phyloP scores from a whole-genome alignment of 2,329 filamentous ascomycete genomes.

The Thelonectria olida region DNA sequence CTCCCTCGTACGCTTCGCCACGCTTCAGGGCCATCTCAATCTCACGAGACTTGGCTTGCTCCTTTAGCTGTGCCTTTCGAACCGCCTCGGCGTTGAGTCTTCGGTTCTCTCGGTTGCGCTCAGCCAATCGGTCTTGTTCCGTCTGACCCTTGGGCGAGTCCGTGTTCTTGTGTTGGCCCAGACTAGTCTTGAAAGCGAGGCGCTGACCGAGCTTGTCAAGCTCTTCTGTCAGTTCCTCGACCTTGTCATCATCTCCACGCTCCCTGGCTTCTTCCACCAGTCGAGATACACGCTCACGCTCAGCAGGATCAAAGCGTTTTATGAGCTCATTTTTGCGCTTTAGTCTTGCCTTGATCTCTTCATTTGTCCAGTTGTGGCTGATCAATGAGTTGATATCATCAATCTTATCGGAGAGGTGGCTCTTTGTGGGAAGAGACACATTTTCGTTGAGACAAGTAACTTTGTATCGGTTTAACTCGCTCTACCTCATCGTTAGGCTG shows the following conservation, averaged over 20 bases:
- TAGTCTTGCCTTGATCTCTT: slow-evolving; percentile 83
- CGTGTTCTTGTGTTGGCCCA: slow-evolving; percentile 64
- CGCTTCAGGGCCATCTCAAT: slow-evolving; percentile 69
- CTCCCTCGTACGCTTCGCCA: slow-evolving; percentile 68
- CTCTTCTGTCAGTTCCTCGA: slow-evolving; percentile 64
- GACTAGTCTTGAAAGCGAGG: slow-evolving; percentile 75
- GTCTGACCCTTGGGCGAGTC: slow-evolving; percentile 57
- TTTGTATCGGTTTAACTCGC: slow-evolving; percentile 84
- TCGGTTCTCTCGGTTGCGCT: slow-evolving; percentile 86
- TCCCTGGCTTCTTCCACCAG: slow-evolving; percentile 73
- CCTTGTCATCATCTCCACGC: slow-evolving; percentile 68
- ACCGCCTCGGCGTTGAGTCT: slow-evolving; percentile 87
- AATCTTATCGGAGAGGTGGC: slow-evolving; percentile 75
- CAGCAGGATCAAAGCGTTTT: slow-evolving; percentile 70
- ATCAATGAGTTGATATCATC: slow-evolving; percentile 83
- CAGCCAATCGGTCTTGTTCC: slow-evolving; percentile 84
- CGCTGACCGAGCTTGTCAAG: slow-evolving; percentile 74
- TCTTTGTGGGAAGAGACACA: slow-evolving; percentile 77
- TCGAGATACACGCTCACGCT: slow-evolving; percentile 73
- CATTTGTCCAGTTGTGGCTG: slow-evolving; percentile 82
- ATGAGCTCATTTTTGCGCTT: slow-evolving; percentile 74
- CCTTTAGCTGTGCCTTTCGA: slow-evolving; percentile 88
- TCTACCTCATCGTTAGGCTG: slow-evolving; percentile 54
- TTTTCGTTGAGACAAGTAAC: slow-evolving; percentile 77
- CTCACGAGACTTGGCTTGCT: slow-evolving; percentile 71